Evolutionary conservation across 495 filamentous ascomycete genomes (phyloP), one percentile per base, ranked within the genome.

Genomic region (Staphylotrichum longicolle): DNA sequence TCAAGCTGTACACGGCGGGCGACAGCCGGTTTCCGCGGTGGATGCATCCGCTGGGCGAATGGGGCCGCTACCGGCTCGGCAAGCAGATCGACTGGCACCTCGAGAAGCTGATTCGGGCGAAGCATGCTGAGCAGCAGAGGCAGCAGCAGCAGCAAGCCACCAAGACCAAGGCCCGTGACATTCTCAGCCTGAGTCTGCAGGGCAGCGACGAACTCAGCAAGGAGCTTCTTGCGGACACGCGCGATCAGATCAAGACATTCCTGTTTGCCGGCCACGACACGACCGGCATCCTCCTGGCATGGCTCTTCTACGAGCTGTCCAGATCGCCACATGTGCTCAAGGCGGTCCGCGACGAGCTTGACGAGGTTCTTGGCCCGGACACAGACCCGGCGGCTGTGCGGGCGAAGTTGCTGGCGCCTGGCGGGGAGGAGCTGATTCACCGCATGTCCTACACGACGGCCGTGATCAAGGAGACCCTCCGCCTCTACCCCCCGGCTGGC

Each of bases 401-500:
- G 5, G 63, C 52, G 0, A 56, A 49, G 46, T 63, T 69, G 7
- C 54, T 72, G 3, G 58, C 53, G 0, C 56, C 54, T 8, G 63
- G 52, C 6, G 80, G 73, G 4, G 75, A 82, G 7, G 78, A 86
- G 7, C 46, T 77, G 3, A 40, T 83, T 44, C 72, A 76, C 37
- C 51, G 74, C 2, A 70, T 81, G 62, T 53, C 71, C 0, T 83
- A 80, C 65, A 77, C 73, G 7, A 62, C 68, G 0, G 81, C 82
- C 14, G 77, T 83, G 0, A 78, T 85, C 56, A 83, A 84, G 65
- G 83, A 85, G 40, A 71, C 76, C 0, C 66, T 85, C 11, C 71
- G 82, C 0, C 62, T 85, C 1, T 78, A 73, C 40, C 77, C 80
- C 0, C 73, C 78, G 0, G 75, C 77, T 0, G 75, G 65, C 7